These are phyloP conservation scores for Boletus rufocinnamomeus DNA, from an alignment of 768 basidiomycete genomes.

Conservation along the genomic window DNA sequence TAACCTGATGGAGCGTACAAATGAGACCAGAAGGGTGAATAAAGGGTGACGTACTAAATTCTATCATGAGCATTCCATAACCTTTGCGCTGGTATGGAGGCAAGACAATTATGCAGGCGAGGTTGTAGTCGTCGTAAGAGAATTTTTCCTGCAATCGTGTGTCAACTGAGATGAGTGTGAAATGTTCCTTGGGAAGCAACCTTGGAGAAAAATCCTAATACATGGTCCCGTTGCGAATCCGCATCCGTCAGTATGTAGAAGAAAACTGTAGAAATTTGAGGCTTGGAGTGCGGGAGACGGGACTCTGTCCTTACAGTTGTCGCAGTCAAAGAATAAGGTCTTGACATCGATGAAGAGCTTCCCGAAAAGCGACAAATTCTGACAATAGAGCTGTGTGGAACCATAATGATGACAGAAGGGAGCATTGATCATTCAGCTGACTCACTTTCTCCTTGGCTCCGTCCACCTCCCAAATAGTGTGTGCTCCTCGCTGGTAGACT, in stretches of 20 bases:
- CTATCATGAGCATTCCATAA: slow-evolving; percentile 94
- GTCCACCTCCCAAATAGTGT: slow-evolving; percentile 95
- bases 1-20: slow-evolving; percentile 61
- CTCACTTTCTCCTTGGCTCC: slow-evolving; percentile 81
- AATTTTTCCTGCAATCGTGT: slow-evolving; percentile 70
- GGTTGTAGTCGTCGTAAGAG: slow-evolving; percentile 96
- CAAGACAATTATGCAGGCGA: slow-evolving; percentile 94
- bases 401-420: background rate
- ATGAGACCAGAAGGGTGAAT: background rate
- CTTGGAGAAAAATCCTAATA: slow-evolving; percentile 74
- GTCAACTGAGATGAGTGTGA: background rate
- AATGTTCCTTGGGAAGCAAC: slow-evolving; percentile 29
- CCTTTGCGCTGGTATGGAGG: slow-evolving; percentile 91
- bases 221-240: slow-evolving; percentile 74
- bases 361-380: slow-evolving; percentile 93
- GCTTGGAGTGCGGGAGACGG: background rate
- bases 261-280: slow-evolving; percentile 47
- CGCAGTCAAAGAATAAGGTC: slow-evolving; percentile 88
- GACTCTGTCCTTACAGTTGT: slow-evolving; percentile 63
- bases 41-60: slow-evolving; percentile 77
- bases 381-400: slow-evolving; percentile 80
- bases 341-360: slow-evolving; percentile 99
- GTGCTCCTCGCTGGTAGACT: slow-evolving; percentile 88
- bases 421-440: background rate
- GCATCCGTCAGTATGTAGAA: slow-evolving; percentile 94